Evolutionary conservation across 225 moss, liverwort and hornwort genomes (phyloP), one percentile per base, ranked within the genome.

Genomic region (Thuidium tamariscinum): DNA sequence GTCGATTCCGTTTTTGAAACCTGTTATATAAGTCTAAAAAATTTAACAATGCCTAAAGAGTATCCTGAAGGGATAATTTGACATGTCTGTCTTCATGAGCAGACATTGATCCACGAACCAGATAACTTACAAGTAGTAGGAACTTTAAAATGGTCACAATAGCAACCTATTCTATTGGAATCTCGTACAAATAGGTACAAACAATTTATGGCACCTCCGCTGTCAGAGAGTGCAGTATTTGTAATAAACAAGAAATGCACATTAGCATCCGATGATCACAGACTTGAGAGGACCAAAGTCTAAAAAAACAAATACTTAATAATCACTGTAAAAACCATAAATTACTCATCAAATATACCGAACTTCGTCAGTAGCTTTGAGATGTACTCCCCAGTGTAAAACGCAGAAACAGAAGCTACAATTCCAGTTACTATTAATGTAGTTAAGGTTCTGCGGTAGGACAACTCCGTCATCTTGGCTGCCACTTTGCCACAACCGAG

Each of bases 401-500:
- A 96, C 16, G 92, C 95, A 77, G 86, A 87, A 21, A 94, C 84
- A 25, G 91, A 88, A 52, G 94, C 95, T 20, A 87, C 39, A 57
- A 96, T 86, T 49, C 97, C 95, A 11, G 94, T 92, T 7, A 29
- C 10, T 37, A 99, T 37, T 34, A 99, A 87, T 11, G 87, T 74
- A 16, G 87, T 86, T 67, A 99, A 9, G 71, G 94, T 92, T 79
- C 87, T 87, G 26, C 62, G 23, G 81, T 92, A 86, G 2, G 92
- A 93, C 16, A 90, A 83, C 57, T 87, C 69, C 29, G 95, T 94
- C 86, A 94, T 87, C 85, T 86, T 91, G n/a, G 94, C 89, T 30
- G 87, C 86, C 59, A 97, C 98, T 86, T 94, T 95, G 55, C 92
- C 96, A 62, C 92, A 93, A 18, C 98, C 98, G 36, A 99, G 91